A percentile compares a stretch with the other conserved stretches of the same genome.
Evolutionary conservation across 2,329 filamentous ascomycete genomes (phyloP).

Genomic region (Neocucurbitaria cava): DNA sequence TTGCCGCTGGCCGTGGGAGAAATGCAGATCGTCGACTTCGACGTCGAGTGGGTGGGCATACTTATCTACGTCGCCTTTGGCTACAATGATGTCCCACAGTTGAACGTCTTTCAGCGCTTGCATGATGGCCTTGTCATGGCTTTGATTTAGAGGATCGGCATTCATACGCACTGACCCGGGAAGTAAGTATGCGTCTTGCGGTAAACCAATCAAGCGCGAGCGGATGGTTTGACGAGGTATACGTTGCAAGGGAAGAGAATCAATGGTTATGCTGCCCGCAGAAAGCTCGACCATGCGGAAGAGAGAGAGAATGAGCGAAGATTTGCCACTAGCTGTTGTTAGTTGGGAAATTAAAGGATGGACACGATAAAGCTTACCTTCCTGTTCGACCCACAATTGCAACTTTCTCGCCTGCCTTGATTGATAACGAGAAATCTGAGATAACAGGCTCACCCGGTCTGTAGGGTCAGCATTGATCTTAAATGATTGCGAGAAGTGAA

Average conservation of each 20-base stretch:
- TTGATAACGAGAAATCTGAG: slow-evolving; percentile 55
- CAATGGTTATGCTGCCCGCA: slow-evolving; percentile 54
- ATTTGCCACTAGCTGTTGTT: slow-evolving; percentile 56
- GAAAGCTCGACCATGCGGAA: slow-evolving; percentile 58
- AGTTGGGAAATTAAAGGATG: neutral
- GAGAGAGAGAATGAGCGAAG: slow-evolving; percentile 57
- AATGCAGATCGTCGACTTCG: slow-evolving; percentile 39
- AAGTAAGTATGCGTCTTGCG: slow-evolving; percentile 62
- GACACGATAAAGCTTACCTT: slow-evolving; percentile 40
- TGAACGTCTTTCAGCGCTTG: slow-evolving; percentile 56
- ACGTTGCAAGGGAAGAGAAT: slow-evolving; percentile 55
- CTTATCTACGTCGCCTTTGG: slow-evolving; percentile 37
- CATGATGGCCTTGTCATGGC: slow-evolving; percentile 51
- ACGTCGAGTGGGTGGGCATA: slow-evolving; percentile 43
- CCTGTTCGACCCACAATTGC: slow-evolving; percentile 63
- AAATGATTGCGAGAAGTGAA: neutral
- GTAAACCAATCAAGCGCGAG: slow-evolving; percentile 54
- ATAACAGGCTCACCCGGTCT: slow-evolving; percentile 49
- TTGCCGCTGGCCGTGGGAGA: slow-evolving; percentile 64
- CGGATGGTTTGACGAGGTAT: slow-evolving; percentile 56
- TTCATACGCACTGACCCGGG: slow-evolving; percentile 58
- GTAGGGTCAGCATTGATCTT: neutral
- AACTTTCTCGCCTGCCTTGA: slow-evolving; percentile 58
- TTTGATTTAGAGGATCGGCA: slow-evolving; percentile 52
- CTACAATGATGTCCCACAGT: slow-evolving; percentile 51